These are phyloP conservation scores for Melampsora larici-populina DNA, from an alignment of 1,284 basidiomycete species.

Conservation along the genomic window DNA sequence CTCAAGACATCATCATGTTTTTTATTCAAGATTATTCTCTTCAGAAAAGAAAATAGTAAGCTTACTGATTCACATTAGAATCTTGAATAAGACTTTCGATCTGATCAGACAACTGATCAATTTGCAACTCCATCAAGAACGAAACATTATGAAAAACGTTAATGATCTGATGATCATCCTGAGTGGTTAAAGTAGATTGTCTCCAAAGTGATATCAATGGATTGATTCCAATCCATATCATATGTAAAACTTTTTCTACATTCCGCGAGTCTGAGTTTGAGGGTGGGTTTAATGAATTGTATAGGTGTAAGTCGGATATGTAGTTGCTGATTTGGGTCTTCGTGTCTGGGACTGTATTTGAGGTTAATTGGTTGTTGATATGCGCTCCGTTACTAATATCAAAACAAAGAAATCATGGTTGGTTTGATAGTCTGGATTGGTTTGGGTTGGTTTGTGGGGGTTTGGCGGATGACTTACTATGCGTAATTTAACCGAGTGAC, in stretches of 20 bases:
- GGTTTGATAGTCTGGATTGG: no score
- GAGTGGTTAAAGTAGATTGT: not conserved
- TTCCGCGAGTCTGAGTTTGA: not conserved
- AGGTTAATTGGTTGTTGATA: slow-evolving; percentile 32
- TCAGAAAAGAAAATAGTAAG: not conserved
- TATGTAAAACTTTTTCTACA: slow-evolving; percentile 11
- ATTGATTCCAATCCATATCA: slow-evolving; percentile 39
- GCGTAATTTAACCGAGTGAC: slow-evolving; percentile 28
- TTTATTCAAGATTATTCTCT: not conserved
- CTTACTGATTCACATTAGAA: slow-evolving; percentile 1
- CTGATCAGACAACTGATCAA: slow-evolving; percentile 12
- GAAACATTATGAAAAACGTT: not conserved
- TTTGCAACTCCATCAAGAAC: not conserved
- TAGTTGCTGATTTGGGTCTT: slow-evolving; percentile 23
- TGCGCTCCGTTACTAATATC: slow-evolving; percentile 34
- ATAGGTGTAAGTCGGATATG: not conserved
- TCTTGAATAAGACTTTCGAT: not conserved
- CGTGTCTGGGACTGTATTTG: slow-evolving; percentile 27
- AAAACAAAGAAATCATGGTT: no score
- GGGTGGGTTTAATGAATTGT: not conserved
- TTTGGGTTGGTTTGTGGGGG: not conserved
- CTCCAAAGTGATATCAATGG: slow-evolving; percentile 19
- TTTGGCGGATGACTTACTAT: slow-evolving; percentile 21
- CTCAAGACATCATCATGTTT: not conserved
- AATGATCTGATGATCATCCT: not conserved